Evolutionary conservation across 2,329 filamentous ascomycete species (phyloP).

Genomic region (Cercospora sesami): DNA sequence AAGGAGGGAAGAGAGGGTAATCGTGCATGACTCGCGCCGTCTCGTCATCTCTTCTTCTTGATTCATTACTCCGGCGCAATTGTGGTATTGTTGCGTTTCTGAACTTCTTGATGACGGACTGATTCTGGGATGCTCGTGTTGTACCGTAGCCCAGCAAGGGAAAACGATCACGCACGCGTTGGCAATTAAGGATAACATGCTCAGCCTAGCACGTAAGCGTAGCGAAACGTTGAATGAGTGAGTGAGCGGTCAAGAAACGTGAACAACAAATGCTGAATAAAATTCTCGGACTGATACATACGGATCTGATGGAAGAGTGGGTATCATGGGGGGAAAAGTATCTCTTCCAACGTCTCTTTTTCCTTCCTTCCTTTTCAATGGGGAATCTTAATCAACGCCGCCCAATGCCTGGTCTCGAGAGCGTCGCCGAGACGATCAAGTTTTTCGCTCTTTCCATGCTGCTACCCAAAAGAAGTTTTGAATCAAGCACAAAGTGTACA

Average conservation of each 20-base stretch:
- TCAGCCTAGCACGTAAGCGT: too few species aligned
- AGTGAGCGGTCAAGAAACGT: not conserved
- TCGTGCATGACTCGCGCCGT: not conserved
- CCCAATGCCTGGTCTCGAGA: not conserved
- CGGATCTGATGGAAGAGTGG: not conserved
- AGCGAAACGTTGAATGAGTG: too few species aligned
- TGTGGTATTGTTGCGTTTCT: too few species aligned
- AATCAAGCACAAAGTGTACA: not conserved
- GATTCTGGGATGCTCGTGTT: too few species aligned
- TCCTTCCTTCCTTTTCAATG: not conserved
- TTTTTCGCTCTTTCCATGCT: not conserved
- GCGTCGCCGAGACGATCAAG: not conserved
- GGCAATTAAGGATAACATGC: too few species aligned
- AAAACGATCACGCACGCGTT: too few species aligned
- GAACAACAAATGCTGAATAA: not conserved
- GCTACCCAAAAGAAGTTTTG: not conserved
- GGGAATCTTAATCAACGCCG: not conserved
- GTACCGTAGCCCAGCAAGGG: too few species aligned
- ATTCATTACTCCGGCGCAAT: too few species aligned
- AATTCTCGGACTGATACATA: slow-evolving; percentile 1
- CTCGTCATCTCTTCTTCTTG: too few species aligned
- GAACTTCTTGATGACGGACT: too few species aligned
- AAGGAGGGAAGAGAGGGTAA: not conserved
- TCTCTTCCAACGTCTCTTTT: not conserved
- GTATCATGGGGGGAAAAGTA: not conserved